Evolutionary conservation across 768 basidiomycete genomes (phyloP).

Genomic region (Boletus edulis): DNA sequence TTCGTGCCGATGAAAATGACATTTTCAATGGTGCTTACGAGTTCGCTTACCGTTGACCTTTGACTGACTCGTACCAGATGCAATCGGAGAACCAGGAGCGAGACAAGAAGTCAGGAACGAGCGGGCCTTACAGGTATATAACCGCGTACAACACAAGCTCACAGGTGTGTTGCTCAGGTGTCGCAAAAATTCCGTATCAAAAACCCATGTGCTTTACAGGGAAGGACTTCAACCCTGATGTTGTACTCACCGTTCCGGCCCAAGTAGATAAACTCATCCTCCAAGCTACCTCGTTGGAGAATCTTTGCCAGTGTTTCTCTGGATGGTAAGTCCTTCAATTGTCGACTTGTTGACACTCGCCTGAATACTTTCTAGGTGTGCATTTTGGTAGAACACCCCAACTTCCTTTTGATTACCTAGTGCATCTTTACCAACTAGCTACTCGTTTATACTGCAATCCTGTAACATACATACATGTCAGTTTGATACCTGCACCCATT

Average conservation of each 20-base stretch:
- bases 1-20: constrained; percentile 90
- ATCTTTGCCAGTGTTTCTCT: constrained; percentile 95
- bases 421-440: constrained; percentile 3
- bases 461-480: constrained; percentile 17
- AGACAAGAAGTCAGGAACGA: constrained; percentile 88
- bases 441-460: constrained; percentile 12
- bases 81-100: constrained; percentile 52
- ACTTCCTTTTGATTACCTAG: neutral
- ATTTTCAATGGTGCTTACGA: constrained; percentile 78
- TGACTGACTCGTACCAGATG: constrained; percentile 26
- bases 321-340: constrained; percentile 59
- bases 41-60: neutral
- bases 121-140: constrained; percentile 86
- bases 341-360: neutral
- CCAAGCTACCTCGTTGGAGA: constrained; percentile 91
- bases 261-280: constrained; percentile 94
- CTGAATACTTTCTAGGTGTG: constrained; percentile 47
- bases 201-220: constrained; percentile 43
- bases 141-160: constrained; percentile 92
- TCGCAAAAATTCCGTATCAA: neutral
- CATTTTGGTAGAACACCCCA: constrained; percentile 60
- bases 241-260: constrained; percentile 63
- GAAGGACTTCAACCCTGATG: constrained; percentile 88
- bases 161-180: constrained; percentile 54
- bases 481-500: constrained; percentile 3